A percentile compares a stretch with the other conserved stretches of the same genome.
Evolutionary conservation across 306 rosid genomes (phyloP).

Genomic region (Cucumis melo): DNA sequence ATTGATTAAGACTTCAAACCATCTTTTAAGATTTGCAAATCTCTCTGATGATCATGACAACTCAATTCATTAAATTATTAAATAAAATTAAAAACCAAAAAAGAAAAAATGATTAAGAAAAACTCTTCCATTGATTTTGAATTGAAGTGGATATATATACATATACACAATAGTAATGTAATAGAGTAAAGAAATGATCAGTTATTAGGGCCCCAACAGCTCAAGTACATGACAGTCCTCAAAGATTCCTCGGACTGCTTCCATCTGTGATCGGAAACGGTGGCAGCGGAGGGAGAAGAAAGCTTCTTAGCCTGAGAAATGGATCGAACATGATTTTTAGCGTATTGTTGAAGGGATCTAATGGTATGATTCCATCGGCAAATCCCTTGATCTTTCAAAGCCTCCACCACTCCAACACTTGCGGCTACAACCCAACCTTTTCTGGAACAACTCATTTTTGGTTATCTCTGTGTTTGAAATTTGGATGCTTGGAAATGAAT

Average conservation of each 20-base stretch:
- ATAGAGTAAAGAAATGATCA: background rate
- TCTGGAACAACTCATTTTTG: conserved; percentile 11
- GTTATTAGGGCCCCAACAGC: conserved; percentile 29
- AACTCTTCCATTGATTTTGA: background rate
- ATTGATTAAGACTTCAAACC: background rate
- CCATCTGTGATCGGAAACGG: background rate
- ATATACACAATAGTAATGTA: too few species aligned
- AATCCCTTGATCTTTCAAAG: conserved; percentile 25
- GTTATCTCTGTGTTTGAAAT: background rate
- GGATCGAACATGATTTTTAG: conserved; percentile 12
- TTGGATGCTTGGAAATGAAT: background rate
- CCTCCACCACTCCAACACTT: conserved; percentile 27
- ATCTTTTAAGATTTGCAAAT: background rate
- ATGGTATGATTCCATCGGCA: conserved; percentile 22
- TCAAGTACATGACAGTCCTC: conserved; percentile 25
- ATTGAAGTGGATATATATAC: background rate
- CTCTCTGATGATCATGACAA: too few species aligned
- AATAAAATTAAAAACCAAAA: too few species aligned
- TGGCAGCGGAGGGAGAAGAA: conserved; percentile 2
- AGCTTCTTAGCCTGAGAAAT: conserved; percentile 15
- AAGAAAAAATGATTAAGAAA: background rate
- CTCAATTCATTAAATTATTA: background rate
- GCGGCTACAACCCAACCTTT: conserved; percentile 18
- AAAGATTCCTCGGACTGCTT: conserved; percentile 19
- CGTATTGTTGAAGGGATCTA: conserved; percentile 13